These are phyloP conservation scores for Agarophyton chilense DNA, from an alignment of 23 red algal genomes.

Conservation along the genomic window DNA sequence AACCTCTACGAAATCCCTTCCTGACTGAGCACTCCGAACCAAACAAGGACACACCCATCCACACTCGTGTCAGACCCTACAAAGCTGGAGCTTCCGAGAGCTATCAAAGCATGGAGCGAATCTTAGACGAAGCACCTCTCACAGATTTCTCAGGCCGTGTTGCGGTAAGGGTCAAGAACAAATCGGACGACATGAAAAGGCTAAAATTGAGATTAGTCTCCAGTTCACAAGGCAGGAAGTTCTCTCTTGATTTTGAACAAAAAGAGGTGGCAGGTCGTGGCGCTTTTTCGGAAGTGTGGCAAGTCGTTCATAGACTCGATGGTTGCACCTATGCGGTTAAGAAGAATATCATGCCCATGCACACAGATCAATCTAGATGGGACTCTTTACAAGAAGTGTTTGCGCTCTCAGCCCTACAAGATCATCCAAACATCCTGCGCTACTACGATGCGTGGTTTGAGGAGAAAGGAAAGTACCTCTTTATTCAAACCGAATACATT, in stretches of 20 bases:
- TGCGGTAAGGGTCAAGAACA: not conserved
- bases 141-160: not conserved
- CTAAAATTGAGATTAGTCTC: slow-evolving; percentile 56
- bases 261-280: slow-evolving; percentile 71
- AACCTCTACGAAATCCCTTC: slow-evolving; percentile 60
- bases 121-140: not conserved
- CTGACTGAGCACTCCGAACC: not conserved
- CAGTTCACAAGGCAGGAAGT: slow-evolving; percentile 37
- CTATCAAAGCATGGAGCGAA: slow-evolving; percentile 41
- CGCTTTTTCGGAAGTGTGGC: slow-evolving; percentile 79
- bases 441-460: slow-evolving; percentile 95
- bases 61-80: not conserved
- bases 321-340: slow-evolving; percentile 96
- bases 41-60: not conserved
- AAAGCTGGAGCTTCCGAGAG: slow-evolving; percentile 36
- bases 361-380: slow-evolving; percentile 32
- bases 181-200: slow-evolving; percentile 16
- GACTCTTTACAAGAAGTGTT: slow-evolving; percentile 90
- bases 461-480: slow-evolving; percentile 66
- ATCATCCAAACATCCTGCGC: slow-evolving; percentile 83
- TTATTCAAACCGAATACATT: slow-evolving; percentile 86
- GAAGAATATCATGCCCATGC: slow-evolving; percentile 64
- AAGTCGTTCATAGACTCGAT: slow-evolving; percentile 81
- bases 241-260: slow-evolving; percentile 79
- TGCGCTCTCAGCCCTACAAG: slow-evolving; percentile 72